A percentile compares a stretch with the other conserved stretches of the same genome.
These are phyloP conservation scores for Margaritispora aquatica DNA, from an alignment of 495 filamentous ascomycete species.

Conservation along the genomic window DNA sequence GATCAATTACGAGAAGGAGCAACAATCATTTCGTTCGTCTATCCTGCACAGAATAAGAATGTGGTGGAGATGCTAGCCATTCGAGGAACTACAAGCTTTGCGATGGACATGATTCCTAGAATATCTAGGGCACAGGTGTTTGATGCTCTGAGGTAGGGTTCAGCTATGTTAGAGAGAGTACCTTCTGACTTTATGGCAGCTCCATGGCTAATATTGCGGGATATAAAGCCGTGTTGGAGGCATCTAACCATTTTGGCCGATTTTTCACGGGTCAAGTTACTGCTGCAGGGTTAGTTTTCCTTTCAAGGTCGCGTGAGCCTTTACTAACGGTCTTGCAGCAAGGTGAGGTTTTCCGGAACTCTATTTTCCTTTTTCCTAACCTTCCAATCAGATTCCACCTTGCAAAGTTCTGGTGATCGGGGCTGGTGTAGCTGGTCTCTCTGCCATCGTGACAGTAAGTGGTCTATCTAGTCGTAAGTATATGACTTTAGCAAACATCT, in stretches of 20 bases:
- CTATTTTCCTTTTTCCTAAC: conserved; percentile 6
- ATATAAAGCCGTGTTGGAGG: conserved; percentile 79
- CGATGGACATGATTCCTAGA: conserved; percentile 80
- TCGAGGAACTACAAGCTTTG: conserved; percentile 60
- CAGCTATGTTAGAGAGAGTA: conserved; percentile 12
- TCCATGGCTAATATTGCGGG: conserved; percentile 87
- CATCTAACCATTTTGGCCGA: conserved; percentile 74
- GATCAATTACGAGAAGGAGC: conserved; percentile 52
- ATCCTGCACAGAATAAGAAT: conserved; percentile 63
- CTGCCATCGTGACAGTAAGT: conserved; percentile 63
- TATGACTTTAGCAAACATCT: neutral
- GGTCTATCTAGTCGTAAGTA: neutral
- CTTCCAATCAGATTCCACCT: conserved; percentile 62
- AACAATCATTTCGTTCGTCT: conserved; percentile 69
- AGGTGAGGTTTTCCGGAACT: conserved; percentile 11
- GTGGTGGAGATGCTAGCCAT: conserved; percentile 61
- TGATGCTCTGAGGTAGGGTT: conserved; percentile 54
- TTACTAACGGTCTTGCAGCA: conserved; percentile 20
- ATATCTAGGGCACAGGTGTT: conserved; percentile 79
- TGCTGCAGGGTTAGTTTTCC: conserved; percentile 52
- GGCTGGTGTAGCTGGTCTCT: conserved; percentile 74
- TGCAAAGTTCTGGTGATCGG: conserved; percentile 80
- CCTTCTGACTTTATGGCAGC: conserved; percentile 23
- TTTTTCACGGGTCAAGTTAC: conserved; percentile 81
- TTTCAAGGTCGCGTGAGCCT: conserved; percentile 11